Evolutionary conservation across 2,329 filamentous ascomycete species (phyloP).

Genomic region (Cordyceps cicadae): DNA sequence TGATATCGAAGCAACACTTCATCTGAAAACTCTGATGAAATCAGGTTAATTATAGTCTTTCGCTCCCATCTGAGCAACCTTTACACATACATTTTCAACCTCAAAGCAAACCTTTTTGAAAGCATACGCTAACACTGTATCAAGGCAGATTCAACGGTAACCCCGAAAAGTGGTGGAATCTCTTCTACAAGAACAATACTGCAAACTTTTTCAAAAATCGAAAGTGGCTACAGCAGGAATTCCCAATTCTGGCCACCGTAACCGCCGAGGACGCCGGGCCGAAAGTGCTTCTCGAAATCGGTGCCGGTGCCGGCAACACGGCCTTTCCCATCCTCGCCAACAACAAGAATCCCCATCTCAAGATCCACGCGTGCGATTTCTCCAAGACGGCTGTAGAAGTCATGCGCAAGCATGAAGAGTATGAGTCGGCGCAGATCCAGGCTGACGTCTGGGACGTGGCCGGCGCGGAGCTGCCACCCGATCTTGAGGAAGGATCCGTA

Average conservation of each 20-base stretch:
- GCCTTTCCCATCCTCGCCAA: slow-evolving; percentile 81
- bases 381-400: slow-evolving; percentile 91
- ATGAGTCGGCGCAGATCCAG: slow-evolving; percentile 62
- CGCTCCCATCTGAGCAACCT: slow-evolving; percentile 59
- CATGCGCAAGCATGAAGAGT: slow-evolving; percentile 73
- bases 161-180: slow-evolving; percentile 95
- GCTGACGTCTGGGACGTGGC: slow-evolving; percentile 95
- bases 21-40: slow-evolving; percentile 61
- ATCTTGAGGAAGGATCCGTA: slow-evolving; percentile 67
- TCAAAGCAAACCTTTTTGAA: neutral
- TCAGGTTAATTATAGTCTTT: slow-evolving; percentile 53
- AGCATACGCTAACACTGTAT: slow-evolving; percentile 30
- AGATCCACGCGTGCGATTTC: slow-evolving; percentile 91
- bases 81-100: neutral
- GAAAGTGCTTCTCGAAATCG: slow-evolving; percentile 75
- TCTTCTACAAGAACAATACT: slow-evolving; percentile 97
- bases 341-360: slow-evolving; percentile 75
- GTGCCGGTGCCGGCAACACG: slow-evolving; percentile 91
- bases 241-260: slow-evolving; percentile 74
- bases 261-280: slow-evolving; percentile 62
- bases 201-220: slow-evolving; percentile 98
- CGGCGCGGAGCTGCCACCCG: slow-evolving; percentile 63
- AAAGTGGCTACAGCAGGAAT: slow-evolving; percentile 95
- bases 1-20: slow-evolving; percentile 53
- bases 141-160: slow-evolving; percentile 76